Percentiles rank a stretch among this genome's conserved stretches.
Evolutionary conservation across 1,284 basidiomycete genomes (phyloP).

Genomic region (Ganoderma meredithae): DNA sequence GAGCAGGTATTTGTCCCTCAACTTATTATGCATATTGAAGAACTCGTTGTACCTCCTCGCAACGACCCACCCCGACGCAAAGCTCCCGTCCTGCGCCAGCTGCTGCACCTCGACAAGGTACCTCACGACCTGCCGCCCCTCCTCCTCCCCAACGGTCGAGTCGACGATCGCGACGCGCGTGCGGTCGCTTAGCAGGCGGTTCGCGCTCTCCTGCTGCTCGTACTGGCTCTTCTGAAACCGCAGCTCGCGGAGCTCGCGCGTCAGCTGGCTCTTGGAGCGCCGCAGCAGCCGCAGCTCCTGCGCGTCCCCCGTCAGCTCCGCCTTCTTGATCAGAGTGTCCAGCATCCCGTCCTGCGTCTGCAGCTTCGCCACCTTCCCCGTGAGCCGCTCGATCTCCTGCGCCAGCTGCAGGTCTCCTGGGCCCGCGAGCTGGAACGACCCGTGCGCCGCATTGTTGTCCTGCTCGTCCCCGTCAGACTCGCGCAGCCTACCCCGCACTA

Average conservation of each 20-base stretch:
- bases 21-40: conserved; percentile 83
- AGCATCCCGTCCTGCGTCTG: conserved; percentile 86
- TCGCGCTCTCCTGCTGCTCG: conserved; percentile 89
- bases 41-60: conserved; percentile 96
- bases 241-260: conserved; percentile 83
- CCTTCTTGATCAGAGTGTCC: conserved; percentile 89
- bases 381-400: conserved; percentile 80
- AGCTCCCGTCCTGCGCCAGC: conserved; percentile 75
- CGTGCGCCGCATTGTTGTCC: conserved; percentile 45
- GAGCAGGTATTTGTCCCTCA: conserved; percentile 76
- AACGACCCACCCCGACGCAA: conserved; percentile 89
- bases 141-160: conserved; percentile 80
- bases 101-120: conserved; percentile 95
- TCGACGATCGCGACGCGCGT: conserved; percentile 83
- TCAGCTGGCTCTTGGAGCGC: conserved; percentile 83
- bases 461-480: conserved; percentile 52
- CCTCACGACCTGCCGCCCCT: conserved; percentile 88
- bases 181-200: conserved; percentile 80
- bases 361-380: conserved; percentile 78
- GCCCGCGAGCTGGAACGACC: conserved; percentile 74
- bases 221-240: conserved; percentile 91
- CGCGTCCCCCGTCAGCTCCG: conserved; percentile 90
- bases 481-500: neutral
- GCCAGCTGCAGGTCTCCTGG: conserved; percentile 89
- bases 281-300: conserved; percentile 85